Conservation (phyloP, 352 stramenopile species). For the Phytopythium delawarense region DNA sequence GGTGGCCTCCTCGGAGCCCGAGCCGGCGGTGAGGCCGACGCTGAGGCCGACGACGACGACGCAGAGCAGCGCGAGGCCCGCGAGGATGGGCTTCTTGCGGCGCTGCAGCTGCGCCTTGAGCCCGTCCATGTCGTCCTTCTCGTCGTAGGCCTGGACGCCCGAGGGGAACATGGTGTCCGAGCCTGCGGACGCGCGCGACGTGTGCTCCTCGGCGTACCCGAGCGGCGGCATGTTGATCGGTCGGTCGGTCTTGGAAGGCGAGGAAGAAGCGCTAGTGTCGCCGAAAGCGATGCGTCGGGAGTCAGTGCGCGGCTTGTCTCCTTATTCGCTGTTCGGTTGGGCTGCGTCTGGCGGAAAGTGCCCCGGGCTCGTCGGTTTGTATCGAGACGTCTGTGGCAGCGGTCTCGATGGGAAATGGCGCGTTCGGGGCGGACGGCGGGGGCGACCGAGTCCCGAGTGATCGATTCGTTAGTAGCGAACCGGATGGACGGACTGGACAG, state of each 20-base stretch:
- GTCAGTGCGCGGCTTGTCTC: background rate
- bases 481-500: background rate
- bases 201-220: conserved; percentile 33
- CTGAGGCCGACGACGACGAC: conserved; percentile 47
- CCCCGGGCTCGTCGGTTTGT: background rate
- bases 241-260: background rate
- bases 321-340: conserved; percentile 1
- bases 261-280: too few relatives aligned
- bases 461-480: background rate
- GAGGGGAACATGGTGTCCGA: conserved; percentile 17
- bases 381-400: conserved; percentile 5
- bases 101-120: conserved; percentile 35
- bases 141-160: conserved; percentile 24
- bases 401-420: conserved; percentile 9
- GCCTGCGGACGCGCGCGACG: conserved; percentile 33
- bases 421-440: background rate
- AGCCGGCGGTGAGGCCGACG: conserved; percentile 19
- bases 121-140: conserved; percentile 50
- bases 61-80: conserved; percentile 44
- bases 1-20: conserved; percentile 15
- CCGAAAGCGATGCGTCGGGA: background rate
- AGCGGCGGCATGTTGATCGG: conserved; percentile 6
- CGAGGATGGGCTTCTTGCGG: conserved; percentile 67
- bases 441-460: background rate
- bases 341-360: background rate